phyloP scores from a whole-genome alignment of 139 green algal genomes.

The Spirogloea muscicola region DNA sequence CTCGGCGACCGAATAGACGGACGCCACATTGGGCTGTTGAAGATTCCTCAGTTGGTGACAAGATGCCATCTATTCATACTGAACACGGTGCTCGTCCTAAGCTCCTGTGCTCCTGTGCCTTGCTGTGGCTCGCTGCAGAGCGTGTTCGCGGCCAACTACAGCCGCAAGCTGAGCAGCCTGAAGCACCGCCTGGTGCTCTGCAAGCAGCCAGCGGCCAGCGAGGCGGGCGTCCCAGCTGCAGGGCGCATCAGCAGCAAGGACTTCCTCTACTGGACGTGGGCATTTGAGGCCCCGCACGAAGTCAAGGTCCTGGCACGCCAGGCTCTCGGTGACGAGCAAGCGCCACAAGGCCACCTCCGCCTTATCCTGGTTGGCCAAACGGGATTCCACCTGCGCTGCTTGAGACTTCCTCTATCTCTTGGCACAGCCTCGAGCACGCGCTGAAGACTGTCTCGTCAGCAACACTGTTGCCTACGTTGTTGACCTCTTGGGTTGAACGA shows the following conservation, averaged over 20 bases:
- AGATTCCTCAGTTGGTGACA: too few relatives aligned
- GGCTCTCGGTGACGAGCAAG: constrained; percentile 49
- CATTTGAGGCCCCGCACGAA: constrained; percentile 52
- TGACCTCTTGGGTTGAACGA: not conserved
- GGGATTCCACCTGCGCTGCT: not conserved
- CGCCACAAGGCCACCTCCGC: constrained; percentile 49
- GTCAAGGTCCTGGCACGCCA: constrained; percentile 51
- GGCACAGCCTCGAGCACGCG: too few relatives aligned
- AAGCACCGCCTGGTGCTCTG: constrained; percentile 41
- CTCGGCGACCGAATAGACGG: too few relatives aligned
- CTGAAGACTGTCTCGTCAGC: too few relatives aligned
- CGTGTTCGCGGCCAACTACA: constrained; percentile 57
- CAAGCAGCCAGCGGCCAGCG: not conserved
- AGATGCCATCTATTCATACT: too few relatives aligned
- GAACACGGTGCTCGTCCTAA: too few relatives aligned
- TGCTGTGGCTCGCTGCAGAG: not conserved
- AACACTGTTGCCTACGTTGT: too few relatives aligned
- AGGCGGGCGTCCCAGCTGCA: not conserved
- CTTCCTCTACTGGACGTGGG: constrained; percentile 55
- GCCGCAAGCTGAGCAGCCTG: constrained; percentile 51
- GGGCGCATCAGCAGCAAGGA: not conserved
- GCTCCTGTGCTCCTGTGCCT: too few relatives aligned
- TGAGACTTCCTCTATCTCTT: not conserved
- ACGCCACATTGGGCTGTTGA: too few relatives aligned
- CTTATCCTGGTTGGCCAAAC: constrained; percentile 37